phyloP scores from a whole-genome alignment of 805 yeast genomes.

The Yamadazyma nakazawae region DNA sequence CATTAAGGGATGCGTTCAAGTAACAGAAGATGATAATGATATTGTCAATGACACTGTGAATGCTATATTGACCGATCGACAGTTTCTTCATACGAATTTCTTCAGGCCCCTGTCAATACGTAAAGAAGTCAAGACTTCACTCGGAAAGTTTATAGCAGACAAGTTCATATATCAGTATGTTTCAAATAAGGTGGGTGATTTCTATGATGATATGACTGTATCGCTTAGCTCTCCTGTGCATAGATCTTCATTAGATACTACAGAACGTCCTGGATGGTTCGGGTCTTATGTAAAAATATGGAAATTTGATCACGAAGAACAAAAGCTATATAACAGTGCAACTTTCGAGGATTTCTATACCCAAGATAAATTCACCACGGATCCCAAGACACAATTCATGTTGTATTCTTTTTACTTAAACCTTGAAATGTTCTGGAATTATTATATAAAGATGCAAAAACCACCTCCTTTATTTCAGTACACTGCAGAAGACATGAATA shows the following conservation, averaged over 20 bases:
- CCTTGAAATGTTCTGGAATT: constrained; percentile 16
- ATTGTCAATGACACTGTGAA: constrained; percentile 2
- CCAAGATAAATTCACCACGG: background rate
- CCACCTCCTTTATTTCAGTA: background rate
- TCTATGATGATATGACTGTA: background rate
- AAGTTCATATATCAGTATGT: background rate
- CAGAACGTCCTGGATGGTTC: constrained; percentile 17
- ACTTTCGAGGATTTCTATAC: constrained; percentile 12
- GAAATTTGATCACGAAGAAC: constrained; percentile 17
- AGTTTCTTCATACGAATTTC: constrained; percentile 1
- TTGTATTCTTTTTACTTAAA: constrained; percentile 18
- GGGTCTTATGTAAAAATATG: constrained; percentile 18
- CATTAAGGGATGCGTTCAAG: background rate
- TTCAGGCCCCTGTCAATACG: background rate
- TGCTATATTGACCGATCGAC: constrained; percentile 1
- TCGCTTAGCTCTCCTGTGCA: background rate
- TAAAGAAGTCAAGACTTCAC: background rate
- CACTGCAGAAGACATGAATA: background rate
- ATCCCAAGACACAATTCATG: background rate
- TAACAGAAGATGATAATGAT: constrained; percentile 2
- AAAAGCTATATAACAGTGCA: constrained; percentile 16
- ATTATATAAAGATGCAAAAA: background rate
- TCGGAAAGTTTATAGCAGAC: background rate
- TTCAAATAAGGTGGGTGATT: background rate
- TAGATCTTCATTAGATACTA: background rate